A percentile compares a stretch with the other conserved stretches of the same genome.
Evolutionary conservation across 2,329 filamentous ascomycete genomes (phyloP).

Genomic region (Aschersonia sp.): DNA sequence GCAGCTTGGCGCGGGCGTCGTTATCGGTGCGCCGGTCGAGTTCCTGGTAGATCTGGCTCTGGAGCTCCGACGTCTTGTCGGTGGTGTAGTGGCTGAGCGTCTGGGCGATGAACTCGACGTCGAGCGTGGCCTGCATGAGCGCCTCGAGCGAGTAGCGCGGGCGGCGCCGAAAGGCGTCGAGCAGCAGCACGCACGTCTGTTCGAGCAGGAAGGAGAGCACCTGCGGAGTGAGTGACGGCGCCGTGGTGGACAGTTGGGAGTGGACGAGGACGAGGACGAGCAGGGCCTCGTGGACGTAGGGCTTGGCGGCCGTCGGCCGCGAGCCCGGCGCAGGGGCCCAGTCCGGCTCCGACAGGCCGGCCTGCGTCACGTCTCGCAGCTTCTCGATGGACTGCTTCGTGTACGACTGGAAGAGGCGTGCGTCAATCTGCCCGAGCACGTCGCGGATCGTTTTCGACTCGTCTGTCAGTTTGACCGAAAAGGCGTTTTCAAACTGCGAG

Average conservation of each 20-base stretch:
- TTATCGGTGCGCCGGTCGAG: slow-evolving; percentile 83
- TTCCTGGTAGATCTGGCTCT: slow-evolving; percentile 84
- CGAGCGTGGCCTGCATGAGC: slow-evolving; percentile 92
- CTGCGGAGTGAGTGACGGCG: slow-evolving; percentile 59
- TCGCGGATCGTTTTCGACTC: slow-evolving; percentile 87
- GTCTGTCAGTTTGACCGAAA: slow-evolving; percentile 86
- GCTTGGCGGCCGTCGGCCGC: slow-evolving; percentile 60
- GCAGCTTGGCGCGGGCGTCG: slow-evolving; percentile 62
- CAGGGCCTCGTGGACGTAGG: slow-evolving; percentile 81
- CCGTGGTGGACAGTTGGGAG: slow-evolving; percentile 72
- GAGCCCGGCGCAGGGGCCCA: slow-evolving; percentile 50
- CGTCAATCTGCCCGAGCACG: slow-evolving; percentile 80
- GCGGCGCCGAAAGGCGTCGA: slow-evolving; percentile 60
- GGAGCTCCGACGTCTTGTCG: slow-evolving; percentile 63
- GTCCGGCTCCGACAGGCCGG: slow-evolving; percentile 53
- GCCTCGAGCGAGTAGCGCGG: slow-evolving; percentile 59
- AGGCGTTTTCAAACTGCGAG: slow-evolving; percentile 81
- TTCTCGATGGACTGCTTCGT: slow-evolving; percentile 59
- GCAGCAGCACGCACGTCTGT: slow-evolving; percentile 63
- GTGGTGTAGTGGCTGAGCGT: slow-evolving; percentile 83
- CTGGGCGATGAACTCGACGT: slow-evolving; percentile 93
- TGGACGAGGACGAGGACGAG: slow-evolving; percentile 81
- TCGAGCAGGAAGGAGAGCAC: slow-evolving; percentile 82
- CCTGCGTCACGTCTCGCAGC: slow-evolving; percentile 54
- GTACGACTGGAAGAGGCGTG: slow-evolving; percentile 83